A percentile compares a stretch with the other conserved stretches of the same genome.
Conservation (phyloP, 345 rosid genomes). For the Corchorus olitorius region DNA sequence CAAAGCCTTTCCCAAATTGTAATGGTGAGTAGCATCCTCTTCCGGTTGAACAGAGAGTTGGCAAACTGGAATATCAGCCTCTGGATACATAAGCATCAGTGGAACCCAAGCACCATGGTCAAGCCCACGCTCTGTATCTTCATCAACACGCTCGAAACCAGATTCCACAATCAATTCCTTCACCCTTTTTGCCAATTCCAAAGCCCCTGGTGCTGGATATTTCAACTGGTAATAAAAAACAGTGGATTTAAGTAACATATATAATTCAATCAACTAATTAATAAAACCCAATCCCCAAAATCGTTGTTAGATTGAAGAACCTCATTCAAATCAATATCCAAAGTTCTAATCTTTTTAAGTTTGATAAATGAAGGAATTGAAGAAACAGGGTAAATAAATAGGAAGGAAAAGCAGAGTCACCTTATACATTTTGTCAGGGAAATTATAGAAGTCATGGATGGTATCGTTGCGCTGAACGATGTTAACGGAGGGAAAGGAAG, state of each 20-base stretch:
- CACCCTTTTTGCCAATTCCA: slow-evolving; percentile 72
- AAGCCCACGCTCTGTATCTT: slow-evolving; percentile 70
- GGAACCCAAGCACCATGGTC: slow-evolving; percentile 99
- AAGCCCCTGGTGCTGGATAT: slow-evolving; percentile 92
- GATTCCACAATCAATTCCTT: slow-evolving; percentile 59
- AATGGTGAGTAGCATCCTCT: slow-evolving; percentile 62
- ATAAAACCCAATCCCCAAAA: neutral
- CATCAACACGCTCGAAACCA: slow-evolving; percentile 57
- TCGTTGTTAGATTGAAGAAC: neutral
- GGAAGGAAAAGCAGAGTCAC: slow-evolving; percentile 23
- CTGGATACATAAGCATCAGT: slow-evolving; percentile 91
- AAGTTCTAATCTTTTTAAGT: neutral
- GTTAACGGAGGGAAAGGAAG: slow-evolving; percentile 60
- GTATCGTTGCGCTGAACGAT: slow-evolving; percentile 53
- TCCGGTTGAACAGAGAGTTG: slow-evolving; percentile 80
- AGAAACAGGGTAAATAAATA: neutral
- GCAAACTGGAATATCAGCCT: slow-evolving; percentile 76
- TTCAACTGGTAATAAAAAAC: slow-evolving; percentile 48
- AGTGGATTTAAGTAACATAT: too few relatives aligned
- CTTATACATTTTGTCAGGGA: slow-evolving; percentile 77
- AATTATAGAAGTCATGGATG: slow-evolving; percentile 72
- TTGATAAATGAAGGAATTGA: neutral
- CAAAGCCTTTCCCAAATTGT: slow-evolving; percentile 87
- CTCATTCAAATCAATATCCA: neutral
- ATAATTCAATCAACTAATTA: neutral